A percentile compares a stretch with the other conserved stretches of the same genome.
Evolutionary conservation across 139 green algal genomes (phyloP).

Genomic region (Volvox reticuliferus): DNA sequence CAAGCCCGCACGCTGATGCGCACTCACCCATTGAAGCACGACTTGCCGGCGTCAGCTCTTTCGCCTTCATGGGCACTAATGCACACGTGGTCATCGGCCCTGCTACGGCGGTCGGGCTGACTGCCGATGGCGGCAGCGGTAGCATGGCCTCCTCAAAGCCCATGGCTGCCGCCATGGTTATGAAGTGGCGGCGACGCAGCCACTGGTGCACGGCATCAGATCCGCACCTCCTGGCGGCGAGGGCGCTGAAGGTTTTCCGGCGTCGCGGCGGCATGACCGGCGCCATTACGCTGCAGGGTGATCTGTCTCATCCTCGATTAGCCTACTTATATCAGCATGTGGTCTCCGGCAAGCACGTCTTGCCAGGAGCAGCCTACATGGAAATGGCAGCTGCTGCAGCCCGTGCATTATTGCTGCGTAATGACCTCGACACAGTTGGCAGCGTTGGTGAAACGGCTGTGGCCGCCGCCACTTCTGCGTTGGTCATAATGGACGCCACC

Average conservation of each 20-base stretch:
- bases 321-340: conserved; percentile 65
- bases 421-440: background rate
- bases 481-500: conserved; percentile 14
- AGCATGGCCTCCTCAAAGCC: background rate
- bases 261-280: background rate
- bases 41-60: conserved; percentile 55
- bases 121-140: background rate
- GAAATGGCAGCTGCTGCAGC: conserved; percentile 67
- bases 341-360: conserved; percentile 45
- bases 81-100: conserved; percentile 50
- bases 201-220: conserved; percentile 18
- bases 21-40: background rate
- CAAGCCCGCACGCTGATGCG: background rate
- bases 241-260: background rate
- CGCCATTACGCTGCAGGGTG: conserved; percentile 36
- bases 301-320: conserved; percentile 43
- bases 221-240: conserved; percentile 25
- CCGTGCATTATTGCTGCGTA: background rate
- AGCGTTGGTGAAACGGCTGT: background rate
- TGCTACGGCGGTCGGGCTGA: background rate
- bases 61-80: conserved; percentile 79
- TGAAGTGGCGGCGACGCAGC: conserved; percentile 14
- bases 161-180: background rate
- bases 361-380: conserved; percentile 63
- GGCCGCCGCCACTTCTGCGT: background rate